Evolutionary conservation across 1,284 basidiomycete species (phyloP), one percentile per base, ranked within the genome.

Genomic region (Boletus sp.): DNA sequence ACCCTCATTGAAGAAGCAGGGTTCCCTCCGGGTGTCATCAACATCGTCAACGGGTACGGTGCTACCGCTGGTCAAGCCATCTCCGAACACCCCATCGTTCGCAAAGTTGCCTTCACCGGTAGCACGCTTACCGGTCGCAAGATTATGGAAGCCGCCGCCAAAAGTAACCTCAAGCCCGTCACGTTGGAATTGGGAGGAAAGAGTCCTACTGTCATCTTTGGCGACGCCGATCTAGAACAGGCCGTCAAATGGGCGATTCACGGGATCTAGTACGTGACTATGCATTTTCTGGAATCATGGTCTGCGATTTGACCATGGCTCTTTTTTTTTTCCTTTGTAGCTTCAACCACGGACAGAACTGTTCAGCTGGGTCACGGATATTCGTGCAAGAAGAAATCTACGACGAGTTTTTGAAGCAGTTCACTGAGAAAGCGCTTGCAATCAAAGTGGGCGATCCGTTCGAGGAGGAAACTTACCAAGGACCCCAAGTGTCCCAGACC

Each of bases 141-240:
- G 59, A 82, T 89, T 67, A 79, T 82, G 69, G 73, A 81, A 59
- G 75, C 80, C 1, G 78, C 84, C 1, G 82, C 85, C 23, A 44
- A 73, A 77, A 76, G 73, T 35, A 85, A 88, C 66, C 66, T 88
- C 58, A 88, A 87, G 70, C 78, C 75, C 26, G 42, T 88, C 51
- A 83, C 82, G 27, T 77, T 88, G 55, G 86, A 89, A 70, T 77
- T 89, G 41, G 85, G 85, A 41, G 85, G 85, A 48, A 88, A 88
- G 73, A 79, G 78, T 47, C 82, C 84, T 44, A 81, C 79, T 59
- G 68, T 80, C 58, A 66, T 80, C 42, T 77, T 77, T 54, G 68
- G 78, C 49, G 77, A 79, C 48, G 75, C 73, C 7, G 71, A 78
- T 57, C 56, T 88, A 4, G 42, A 83, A 27, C 71, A 80, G 59